Conservation (phyloP, 768 basidiomycete genomes). For the Cystofilobasidium ferigula region DNA sequence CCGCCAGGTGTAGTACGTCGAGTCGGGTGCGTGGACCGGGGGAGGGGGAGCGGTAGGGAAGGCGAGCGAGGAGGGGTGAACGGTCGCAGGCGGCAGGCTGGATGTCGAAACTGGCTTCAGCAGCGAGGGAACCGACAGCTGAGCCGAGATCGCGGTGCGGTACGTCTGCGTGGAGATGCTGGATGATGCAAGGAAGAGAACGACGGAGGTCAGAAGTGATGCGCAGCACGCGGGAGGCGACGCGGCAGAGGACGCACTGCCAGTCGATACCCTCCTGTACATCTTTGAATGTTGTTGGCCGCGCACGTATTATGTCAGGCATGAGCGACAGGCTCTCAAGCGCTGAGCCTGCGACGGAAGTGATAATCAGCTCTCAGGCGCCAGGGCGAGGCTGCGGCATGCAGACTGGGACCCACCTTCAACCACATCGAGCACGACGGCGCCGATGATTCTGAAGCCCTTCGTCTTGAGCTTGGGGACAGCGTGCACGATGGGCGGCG, state of each 20-base stretch:
- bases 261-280: constrained; percentile 81
- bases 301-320: constrained; percentile 70
- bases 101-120: constrained; percentile 42
- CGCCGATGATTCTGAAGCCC: constrained; percentile 62
- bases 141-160: constrained; percentile 66
- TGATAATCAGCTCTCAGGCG: too few relatives aligned
- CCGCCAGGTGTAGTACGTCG: constrained; percentile 56
- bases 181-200: not conserved
- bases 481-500: constrained; percentile 67
- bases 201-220: not conserved
- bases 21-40: constrained; percentile 34
- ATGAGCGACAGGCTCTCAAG: constrained; percentile 87
- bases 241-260: constrained; percentile 59
- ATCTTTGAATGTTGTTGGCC: constrained; percentile 74
- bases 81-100: not conserved
- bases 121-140: constrained; percentile 76
- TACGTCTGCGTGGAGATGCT: constrained; percentile 75
- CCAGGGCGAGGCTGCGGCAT: too few relatives aligned
- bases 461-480: constrained; percentile 55
- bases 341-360: constrained; percentile 58
- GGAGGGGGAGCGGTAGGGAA: not conserved
- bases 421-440: constrained; percentile 75
- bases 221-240: constrained; percentile 25
- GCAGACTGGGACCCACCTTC: constrained; percentile 67
- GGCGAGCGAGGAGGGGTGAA: not conserved